Base-by-base conservation (phyloP, 129 eudicot genomes). In the Saussurea involucrata region DNA sequence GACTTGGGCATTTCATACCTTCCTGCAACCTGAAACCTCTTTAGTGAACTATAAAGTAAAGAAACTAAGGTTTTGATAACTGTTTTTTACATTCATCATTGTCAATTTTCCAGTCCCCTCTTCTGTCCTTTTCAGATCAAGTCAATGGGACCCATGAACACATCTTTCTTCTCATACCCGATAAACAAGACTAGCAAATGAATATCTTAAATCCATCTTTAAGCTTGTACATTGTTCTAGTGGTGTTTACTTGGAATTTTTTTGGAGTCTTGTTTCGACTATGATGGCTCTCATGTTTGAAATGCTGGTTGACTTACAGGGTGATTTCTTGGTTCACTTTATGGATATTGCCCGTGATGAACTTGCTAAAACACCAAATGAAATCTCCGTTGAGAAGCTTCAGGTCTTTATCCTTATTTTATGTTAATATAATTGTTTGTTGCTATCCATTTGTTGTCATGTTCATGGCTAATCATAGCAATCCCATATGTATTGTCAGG, bases 261-360 rank as follows among this genome's bases (percentile, higher is more conserved):
- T 49, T 6, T 33, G 34, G 36, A 61, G 63, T 28, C 55, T 75
- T 65, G 61, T 72, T 67, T 68, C n/a, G 8, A 40, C 60, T 63
- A 78, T 78, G 55, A 63, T 37, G 53, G 20, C 69, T 60, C 32
- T 73, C 24, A 8, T 60, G 37, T 27, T 31, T 32, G 46, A 37
- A 34, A 27, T 75, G 55, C 10, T 22, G 68, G 8, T 76, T 81
- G 68, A 80, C 66, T 80, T 78, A 61, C 87, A 95, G 98, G 98
- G 98, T 61, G 98, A 95, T 84, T 95, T 95, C 86, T 72, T 95
- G 90, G 98, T 95, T 82, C 98, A 95, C 86, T 95, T 95, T 69
- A 89, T 95, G 98, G 98, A 95, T 88, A 91, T 92, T 71, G 98
- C 98, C 76, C 86, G 94, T 55, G 97, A 95, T 79, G 97, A 95